These are phyloP conservation scores for Carpinus viminea DNA, from an alignment of 306 rosid genomes.

Conservation along the genomic window DNA sequence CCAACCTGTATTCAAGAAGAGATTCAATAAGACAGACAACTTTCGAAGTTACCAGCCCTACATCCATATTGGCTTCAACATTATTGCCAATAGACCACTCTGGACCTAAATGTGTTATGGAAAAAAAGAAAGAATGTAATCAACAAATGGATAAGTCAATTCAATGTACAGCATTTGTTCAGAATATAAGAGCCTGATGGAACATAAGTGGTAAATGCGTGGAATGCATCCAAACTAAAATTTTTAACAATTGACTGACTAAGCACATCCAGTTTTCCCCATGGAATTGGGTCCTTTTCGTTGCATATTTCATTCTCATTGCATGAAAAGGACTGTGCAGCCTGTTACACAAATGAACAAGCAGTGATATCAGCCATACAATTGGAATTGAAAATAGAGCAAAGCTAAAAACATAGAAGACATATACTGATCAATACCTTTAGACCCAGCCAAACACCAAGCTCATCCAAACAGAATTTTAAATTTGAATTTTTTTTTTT, in stretches of 20 bases:
- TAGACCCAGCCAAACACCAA: conserved; percentile 74
- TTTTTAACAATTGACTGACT: conserved; percentile 49
- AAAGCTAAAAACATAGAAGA: conserved; percentile 3
- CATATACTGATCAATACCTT: conserved; percentile 48
- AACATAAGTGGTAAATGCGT: conserved; percentile 30
- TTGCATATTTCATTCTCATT: conserved; percentile 30
- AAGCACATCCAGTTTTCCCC: conserved; percentile 41
- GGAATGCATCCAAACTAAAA: conserved; percentile 45
- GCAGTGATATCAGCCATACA: conserved; percentile 18
- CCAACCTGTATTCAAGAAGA: too few relatives aligned
- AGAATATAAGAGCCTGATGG: conserved; percentile 46
- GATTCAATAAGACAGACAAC: too few relatives aligned
- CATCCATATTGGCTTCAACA: conserved; percentile 29
- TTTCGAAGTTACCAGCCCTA: conserved; percentile 60
- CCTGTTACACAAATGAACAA: conserved; percentile 48
- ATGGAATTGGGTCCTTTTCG: conserved; percentile 40
- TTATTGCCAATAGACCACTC: conserved; percentile 50
- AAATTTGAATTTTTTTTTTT: conserved; percentile 37
- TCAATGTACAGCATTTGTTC: not conserved
- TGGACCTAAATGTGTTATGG: conserved; percentile 40
- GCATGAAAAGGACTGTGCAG: conserved; percentile 56
- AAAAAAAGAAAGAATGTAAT: conserved; percentile 16
- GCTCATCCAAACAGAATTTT: conserved; percentile 61
- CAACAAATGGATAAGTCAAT: conserved; percentile 14
- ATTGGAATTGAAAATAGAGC: conserved; percentile 27